A percentile compares a stretch with the other conserved stretches of the same genome.
Conservation (phyloP, 768 basidiomycete genomes). For the Suillus tomentosus region DNA sequence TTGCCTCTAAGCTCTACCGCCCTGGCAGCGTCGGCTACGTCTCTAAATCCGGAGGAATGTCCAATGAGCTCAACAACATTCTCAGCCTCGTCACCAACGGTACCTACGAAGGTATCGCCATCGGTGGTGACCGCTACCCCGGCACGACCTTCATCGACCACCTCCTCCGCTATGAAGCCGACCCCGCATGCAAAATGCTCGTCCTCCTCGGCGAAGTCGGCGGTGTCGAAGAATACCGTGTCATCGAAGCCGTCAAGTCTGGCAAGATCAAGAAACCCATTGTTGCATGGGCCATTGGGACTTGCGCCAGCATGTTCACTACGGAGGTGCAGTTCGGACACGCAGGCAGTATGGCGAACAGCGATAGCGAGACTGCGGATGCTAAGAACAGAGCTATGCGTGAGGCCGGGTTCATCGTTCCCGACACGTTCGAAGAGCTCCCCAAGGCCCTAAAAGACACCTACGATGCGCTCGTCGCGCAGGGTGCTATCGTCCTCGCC, state of each 20-base stretch:
- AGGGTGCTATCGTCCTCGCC: conserved; percentile 68
- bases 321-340: conserved; percentile 99
- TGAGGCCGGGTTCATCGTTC: conserved; percentile 93
- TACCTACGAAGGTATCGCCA: conserved; percentile 99
- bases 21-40: conserved; percentile 97
- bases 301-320: conserved; percentile 99
- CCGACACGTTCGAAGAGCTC: conserved; percentile 96
- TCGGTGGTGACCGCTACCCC: conserved; percentile 99
- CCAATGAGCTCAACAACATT: conserved; percentile 99
- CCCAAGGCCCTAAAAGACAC: conserved; percentile 70
- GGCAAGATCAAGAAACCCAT: conserved; percentile 97
- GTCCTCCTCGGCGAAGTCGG: conserved; percentile 98
- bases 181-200: conserved; percentile 98
- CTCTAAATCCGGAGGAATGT: conserved; percentile 99
- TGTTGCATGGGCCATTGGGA: conserved; percentile 99
- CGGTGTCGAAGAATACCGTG: conserved; percentile 98
- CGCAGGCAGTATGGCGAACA: conserved; percentile 98
- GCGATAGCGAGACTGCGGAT: conserved; percentile 95
- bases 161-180: conserved; percentile 94
- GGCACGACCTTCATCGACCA: conserved; percentile 99
- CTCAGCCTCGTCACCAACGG: conserved; percentile 95
- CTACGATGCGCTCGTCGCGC: conserved; percentile 77
- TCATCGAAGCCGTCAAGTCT: conserved; percentile 94
- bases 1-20: conserved; percentile 97
- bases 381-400: conserved; percentile 88